Conservation (phyloP, 352 stramenopile species). For the Phytophthora quininea region DNA sequence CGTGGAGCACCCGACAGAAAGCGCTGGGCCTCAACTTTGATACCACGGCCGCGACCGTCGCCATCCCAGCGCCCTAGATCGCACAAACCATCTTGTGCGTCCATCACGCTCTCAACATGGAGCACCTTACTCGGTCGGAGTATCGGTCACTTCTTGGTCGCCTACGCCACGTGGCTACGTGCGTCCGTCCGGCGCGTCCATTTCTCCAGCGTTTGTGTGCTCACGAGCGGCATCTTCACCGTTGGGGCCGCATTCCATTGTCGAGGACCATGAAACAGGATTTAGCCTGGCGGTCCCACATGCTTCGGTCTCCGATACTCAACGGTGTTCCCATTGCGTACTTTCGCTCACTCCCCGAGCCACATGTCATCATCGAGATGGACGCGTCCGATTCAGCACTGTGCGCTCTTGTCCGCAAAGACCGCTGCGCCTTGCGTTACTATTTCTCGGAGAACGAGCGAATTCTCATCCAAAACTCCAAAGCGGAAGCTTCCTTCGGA, state of each 20-base stretch:
- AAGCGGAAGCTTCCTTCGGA: neutral
- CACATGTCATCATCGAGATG: neutral
- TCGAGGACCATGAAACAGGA: conserved; percentile 7
- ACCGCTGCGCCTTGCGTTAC: neutral
- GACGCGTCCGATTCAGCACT: conserved; percentile 15
- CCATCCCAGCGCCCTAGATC: neutral
- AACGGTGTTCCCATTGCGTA: conserved; percentile 15
- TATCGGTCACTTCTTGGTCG: conserved; percentile 15
- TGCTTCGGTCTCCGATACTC: conserved; percentile 7
- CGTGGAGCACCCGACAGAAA: conserved; percentile 2
- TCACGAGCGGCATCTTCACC: neutral
- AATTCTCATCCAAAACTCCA: neutral
- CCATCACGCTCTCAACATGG: neutral
- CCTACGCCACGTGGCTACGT: conserved; percentile 23
- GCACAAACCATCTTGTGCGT: neutral
- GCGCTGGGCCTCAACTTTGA: conserved; percentile 19
- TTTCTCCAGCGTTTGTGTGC: conserved; percentile 16
- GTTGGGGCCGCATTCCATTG: neutral
- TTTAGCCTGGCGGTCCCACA: conserved; percentile 7
- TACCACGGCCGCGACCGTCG: neutral
- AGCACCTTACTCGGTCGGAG: neutral
- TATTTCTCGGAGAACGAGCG: neutral
- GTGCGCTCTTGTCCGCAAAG: conserved; percentile 1
- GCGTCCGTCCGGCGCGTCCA: conserved; percentile 8
- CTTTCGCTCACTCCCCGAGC: conserved; percentile 1